Base-by-base conservation (phyloP, 2,329 filamentous ascomycete species). In the Fusarium sterilihyphosum region DNA sequence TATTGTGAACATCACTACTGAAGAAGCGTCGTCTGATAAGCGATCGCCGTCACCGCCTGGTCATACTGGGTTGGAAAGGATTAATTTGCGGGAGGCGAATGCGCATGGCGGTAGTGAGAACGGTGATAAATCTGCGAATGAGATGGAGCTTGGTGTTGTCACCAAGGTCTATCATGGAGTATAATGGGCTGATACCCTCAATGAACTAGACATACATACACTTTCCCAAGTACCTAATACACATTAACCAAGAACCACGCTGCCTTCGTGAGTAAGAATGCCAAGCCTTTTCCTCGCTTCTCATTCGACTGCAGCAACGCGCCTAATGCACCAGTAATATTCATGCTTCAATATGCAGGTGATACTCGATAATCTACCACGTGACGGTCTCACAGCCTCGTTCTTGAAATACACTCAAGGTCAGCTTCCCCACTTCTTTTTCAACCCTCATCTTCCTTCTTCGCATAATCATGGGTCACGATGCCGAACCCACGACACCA, bases 91-190 rank as follows among this genome's bases (percentile, higher is more conserved):
- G 6, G 61, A 60, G 0, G 14, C 29, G 14, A 43, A 61, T 31
- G 40, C 67, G 3, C 62, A 69, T 14, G 44, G 61, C 1, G 63
- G 58, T 1, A 72, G 73, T 4, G 33, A 66, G 0, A 70, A 70
- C 2, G 77, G 69, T 0, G 74, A 77, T 9, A 69, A 68, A 3
- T 50, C 74, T 1, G 47, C 57, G 6, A 65, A 46, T 43, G 77
- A 78, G 31, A 59, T 63, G 22, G 77, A 78, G 18, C 33, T 79
- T 58, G 77, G 77, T n/a, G 67, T 77, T 29, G 76, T 79, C 1
- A 78, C 77, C 8, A 78, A 79, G 59, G 77, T 75, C 22, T 79
- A 73, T 31, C 76, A 76, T 31, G 74, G 77, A 31, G 62, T 78
- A 52, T 78, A 62, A 65, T 46, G 35, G 13, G 22, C 22, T 3